Base-by-base conservation (phyloP, 2,329 filamentous ascomycete genomes). In the Fusarium nanum region DNA sequence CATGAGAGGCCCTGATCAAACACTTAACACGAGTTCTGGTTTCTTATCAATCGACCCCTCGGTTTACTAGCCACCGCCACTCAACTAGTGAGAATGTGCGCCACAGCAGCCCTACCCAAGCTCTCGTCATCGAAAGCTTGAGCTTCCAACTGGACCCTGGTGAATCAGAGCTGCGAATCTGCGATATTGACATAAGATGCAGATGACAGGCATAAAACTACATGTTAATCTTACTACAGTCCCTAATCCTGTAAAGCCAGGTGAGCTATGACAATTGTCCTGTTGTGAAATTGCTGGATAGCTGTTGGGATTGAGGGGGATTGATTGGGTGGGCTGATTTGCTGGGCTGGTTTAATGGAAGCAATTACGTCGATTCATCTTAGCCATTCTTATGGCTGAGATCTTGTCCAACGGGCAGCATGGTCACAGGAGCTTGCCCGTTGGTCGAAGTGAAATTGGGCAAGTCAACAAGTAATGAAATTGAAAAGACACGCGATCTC, bases 101-200 rank as follows among this genome's bases (percentile, higher is more conserved):
- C 20, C 27, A 30, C 41, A 48, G 34, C 27, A 44, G 52, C 60
- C 52, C 52, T 22, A 65, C 42, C 58, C 27, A 60, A 53, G 47
- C 47, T 50, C 28, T 40, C 49, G 32, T 47, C 41, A 48, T 64
- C 16, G 11, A 14, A 37, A 50, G 12, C 9, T 42, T 46, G 16
- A 45, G 53, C 58, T 50, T 44, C 13, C 22, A 28, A 9, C 18
- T 11, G 7, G 25, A 48, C 12, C 27, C n/a, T 14, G 20, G 41
- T n/a, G 22, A 20, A 37, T 37, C 16, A 25, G 16, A 25, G 30
- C 48, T 37, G 8, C 8, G 11, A 50, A 23, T 16, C 20, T 14
- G 3, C 23, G 11, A 18, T 5, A 4, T 41, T 25, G 20, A 7
- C 11, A n/a, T 10, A 37, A n/a, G 34, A 37, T n/a, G 18, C 34